phyloP scores from a whole-genome alignment of 768 basidiomycete genomes.

The Boletus pseudopeckii region DNA sequence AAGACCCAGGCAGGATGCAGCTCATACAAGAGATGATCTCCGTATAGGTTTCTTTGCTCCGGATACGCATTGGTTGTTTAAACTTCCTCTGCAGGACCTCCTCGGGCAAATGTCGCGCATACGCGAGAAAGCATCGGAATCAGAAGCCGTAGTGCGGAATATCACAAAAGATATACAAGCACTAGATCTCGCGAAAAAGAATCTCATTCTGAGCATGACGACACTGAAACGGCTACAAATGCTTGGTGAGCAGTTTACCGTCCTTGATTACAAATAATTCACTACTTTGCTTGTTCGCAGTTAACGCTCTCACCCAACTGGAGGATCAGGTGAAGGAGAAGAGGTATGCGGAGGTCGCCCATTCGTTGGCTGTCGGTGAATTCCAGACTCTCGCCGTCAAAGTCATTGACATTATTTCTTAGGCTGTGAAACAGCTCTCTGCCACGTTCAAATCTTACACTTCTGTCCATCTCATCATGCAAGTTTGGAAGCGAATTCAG shows the following conservation, averaged over 20 bases:
- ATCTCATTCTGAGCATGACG: conserved; percentile 86
- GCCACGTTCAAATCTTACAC: conserved; percentile 76
- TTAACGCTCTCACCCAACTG: conserved; percentile 77
- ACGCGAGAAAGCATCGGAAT: conserved; percentile 94
- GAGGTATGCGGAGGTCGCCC: conserved; percentile 79
- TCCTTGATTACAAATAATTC: not conserved
- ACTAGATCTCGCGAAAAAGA: conserved; percentile 90
- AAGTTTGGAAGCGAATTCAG: conserved; percentile 76
- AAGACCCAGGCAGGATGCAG: conserved; percentile 87
- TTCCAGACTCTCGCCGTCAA: conserved; percentile 11
- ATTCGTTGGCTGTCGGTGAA: conserved; percentile 68
- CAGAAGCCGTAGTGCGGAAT: conserved; percentile 90
- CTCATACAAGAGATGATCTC: conserved; percentile 95
- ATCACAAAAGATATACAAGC: conserved; percentile 97
- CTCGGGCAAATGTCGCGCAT: conserved; percentile 95
- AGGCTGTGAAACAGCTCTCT: conserved; percentile 89
- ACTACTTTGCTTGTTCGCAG: conserved; percentile 38
- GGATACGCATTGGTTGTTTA: conserved; percentile 1
- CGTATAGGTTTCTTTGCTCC: conserved; percentile 41
- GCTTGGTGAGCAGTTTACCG: conserved; percentile 63
- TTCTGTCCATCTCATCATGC: conserved; percentile 70
- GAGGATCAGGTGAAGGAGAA: conserved; percentile 75
- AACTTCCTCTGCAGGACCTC: conserved; percentile 59
- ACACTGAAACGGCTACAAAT: conserved; percentile 88
- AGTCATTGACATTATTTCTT: conserved; percentile 2